Conservation (phyloP, 1,284 basidiomycete genomes). For the Marasmius sp. region DNA sequence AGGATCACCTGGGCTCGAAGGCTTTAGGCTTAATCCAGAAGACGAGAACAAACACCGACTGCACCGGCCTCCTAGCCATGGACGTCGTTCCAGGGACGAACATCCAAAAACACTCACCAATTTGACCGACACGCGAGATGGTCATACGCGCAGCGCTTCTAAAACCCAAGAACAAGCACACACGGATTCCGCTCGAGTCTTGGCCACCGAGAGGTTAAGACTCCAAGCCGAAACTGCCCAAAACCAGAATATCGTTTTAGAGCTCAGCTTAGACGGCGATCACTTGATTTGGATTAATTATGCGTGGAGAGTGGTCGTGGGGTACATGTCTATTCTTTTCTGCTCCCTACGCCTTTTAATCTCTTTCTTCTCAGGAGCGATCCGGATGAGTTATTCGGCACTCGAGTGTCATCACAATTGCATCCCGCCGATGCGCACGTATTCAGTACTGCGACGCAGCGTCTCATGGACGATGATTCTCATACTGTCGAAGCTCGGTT, state of each 20-base stretch:
- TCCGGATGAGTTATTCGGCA: slow-evolving; percentile 78
- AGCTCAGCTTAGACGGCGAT: slow-evolving; percentile 92
- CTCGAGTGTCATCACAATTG: slow-evolving; percentile 81
- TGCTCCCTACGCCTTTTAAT: slow-evolving; percentile 10
- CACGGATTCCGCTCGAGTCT: slow-evolving; percentile 70
- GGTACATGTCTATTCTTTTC: slow-evolving; percentile 48
- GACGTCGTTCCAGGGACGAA: slow-evolving; percentile 59
- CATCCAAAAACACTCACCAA: slow-evolving; percentile 47
- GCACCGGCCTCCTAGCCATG: slow-evolving; percentile 48
- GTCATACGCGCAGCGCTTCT: slow-evolving; percentile 32
- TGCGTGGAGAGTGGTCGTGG: slow-evolving; percentile 90
- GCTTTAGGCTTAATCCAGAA: slow-evolving; percentile 49
- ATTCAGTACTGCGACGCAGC: slow-evolving; percentile 86
- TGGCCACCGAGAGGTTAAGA: slow-evolving; percentile 82
- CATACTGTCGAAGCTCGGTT: slow-evolving; percentile 94
- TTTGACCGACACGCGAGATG: slow-evolving; percentile 32
- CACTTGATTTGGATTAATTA: slow-evolving; percentile 93
- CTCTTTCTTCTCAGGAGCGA: slow-evolving; percentile 62
- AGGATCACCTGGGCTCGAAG: slow-evolving; percentile 44
- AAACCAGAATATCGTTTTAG: slow-evolving; percentile 93
- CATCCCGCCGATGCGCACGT: slow-evolving; percentile 83
- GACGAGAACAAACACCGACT: slow-evolving; percentile 57
- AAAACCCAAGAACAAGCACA: slow-evolving; percentile 52
- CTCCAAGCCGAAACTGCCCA: slow-evolving; percentile 91
- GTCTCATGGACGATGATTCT: slow-evolving; percentile 87